Evolutionary conservation across 495 filamentous ascomycete species (phyloP).

Genomic region (Oleoguttula mirabilis): DNA sequence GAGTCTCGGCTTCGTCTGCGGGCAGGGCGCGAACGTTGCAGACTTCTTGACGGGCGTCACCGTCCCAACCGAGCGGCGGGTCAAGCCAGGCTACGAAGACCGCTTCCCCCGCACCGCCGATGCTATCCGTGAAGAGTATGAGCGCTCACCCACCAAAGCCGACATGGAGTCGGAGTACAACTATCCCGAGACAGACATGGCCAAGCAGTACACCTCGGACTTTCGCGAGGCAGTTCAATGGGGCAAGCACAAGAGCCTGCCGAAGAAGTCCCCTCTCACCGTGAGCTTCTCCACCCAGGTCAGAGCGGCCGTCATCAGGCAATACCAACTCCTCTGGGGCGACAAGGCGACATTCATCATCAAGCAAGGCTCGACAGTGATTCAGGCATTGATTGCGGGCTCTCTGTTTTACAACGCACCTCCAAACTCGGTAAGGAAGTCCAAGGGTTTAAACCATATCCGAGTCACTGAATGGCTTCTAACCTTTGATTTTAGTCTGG

Average conservation of each 20-base stretch:
- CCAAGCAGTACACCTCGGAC: conserved; percentile 34
- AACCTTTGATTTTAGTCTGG: too few species aligned
- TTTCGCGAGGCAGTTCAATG: conserved; percentile 40
- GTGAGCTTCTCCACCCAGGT: conserved; percentile 48
- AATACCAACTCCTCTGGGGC: conserved; percentile 48
- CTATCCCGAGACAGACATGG: conserved; percentile 36
- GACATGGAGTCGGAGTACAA: conserved; percentile 31
- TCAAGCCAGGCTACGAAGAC: conserved; percentile 48
- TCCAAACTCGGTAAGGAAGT: too few species aligned
- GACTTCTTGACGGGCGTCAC: conserved; percentile 66
- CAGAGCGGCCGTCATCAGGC: conserved; percentile 40
- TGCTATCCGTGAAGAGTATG: conserved; percentile 36
- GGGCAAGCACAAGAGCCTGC: conserved; percentile 34
- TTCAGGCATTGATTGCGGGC: conserved; percentile 23
- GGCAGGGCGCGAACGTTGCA: conserved; percentile 47
- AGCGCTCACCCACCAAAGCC: neutral
- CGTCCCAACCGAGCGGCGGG: conserved; percentile 47
- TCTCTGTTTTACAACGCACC: conserved; percentile 32
- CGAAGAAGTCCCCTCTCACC: conserved; percentile 41
- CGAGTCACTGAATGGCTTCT: too few species aligned
- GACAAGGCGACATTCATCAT: conserved; percentile 49
- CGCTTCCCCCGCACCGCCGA: conserved; percentile 50
- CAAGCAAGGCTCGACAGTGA: conserved; percentile 40
- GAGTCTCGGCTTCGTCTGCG: conserved; percentile 48
- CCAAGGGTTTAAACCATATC: too few species aligned